Evolutionary conservation across 108 stramenopile species (phyloP), one percentile per base, ranked within the genome.

Genomic region (Licmophora abbreviata): DNA sequence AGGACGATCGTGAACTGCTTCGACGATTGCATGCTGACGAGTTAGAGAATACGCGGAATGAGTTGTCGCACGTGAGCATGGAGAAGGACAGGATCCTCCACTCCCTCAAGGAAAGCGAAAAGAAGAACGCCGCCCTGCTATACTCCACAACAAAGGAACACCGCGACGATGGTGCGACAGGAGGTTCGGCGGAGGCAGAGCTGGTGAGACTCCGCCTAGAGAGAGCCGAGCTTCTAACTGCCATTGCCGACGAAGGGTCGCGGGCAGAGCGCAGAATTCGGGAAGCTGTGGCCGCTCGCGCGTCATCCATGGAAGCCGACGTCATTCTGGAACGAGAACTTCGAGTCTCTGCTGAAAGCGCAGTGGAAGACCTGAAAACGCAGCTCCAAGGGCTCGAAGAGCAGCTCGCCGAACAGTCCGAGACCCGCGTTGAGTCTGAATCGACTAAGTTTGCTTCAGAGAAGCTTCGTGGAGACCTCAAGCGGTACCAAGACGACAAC

Each of bases 271-370:
- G 82, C 9, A 64, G 83, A 21, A 64, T 90, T 2, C 68, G 77
- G 36, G 83, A 83, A 51, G 63, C 72, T 21, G 50, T 82, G 20
- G 77, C 77, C 27, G 81, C 81, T n/a, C 72, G 75, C 48, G 56
- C 55, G 4, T 72, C 83, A 0, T 57, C 70, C 14, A 59, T 66
- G 14, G 88, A 90, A 67, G 64, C 76, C 8, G 88, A 85, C 22
- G 58, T 76, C 2, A 81, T 83, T 53, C 31, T 83, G n/a, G 83
- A 83, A 58, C 74, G 71, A 35, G 78, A 85, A 47, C 53, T 65
- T 20, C 76, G 81, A 14, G 34, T 71, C 18, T 59, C 71, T 22
- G 72, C 78, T 15, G 81, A 85, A 54, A 38, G 61, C n/a, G 56
- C 70, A 11, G 45, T 73, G 27, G 33, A 64, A 23, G 55, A 56